phyloP scores from a whole-genome alignment of 371 early-diverging fungal genomes.

The Mortierella sp. region DNA sequence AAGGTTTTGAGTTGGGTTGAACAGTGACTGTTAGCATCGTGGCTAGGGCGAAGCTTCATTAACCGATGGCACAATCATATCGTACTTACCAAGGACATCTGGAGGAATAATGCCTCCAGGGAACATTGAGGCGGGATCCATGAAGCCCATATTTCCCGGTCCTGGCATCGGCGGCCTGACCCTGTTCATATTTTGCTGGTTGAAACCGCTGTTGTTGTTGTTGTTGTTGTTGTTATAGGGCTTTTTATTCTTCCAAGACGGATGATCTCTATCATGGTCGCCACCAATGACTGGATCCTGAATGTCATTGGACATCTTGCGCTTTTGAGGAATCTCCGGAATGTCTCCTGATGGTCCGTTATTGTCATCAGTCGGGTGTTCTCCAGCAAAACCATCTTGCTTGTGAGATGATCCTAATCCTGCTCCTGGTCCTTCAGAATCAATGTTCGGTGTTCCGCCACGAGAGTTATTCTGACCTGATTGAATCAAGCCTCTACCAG shows the following conservation, averaged over 20 bases:
- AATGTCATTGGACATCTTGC: slow-evolving; percentile 24
- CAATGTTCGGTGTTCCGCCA: slow-evolving; percentile 25
- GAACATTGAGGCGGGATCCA: slow-evolving; percentile 25
- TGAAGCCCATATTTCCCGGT: slow-evolving; percentile 21
- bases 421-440: slow-evolving; percentile 7
- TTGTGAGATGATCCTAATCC: background rate
- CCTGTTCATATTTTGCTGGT: slow-evolving; percentile 39
- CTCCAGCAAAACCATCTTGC: slow-evolving; percentile 5
- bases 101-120: slow-evolving; percentile 39
- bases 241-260: slow-evolving; percentile 51
- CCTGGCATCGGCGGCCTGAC: slow-evolving; percentile 27
- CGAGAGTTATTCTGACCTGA: slow-evolving; percentile 9
- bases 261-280: slow-evolving; percentile 40
- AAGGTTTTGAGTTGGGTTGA: no score
- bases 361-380: slow-evolving; percentile 9
- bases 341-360: slow-evolving; percentile 8
- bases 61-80: background rate
- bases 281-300: slow-evolving; percentile 14
- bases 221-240: slow-evolving; percentile 24
- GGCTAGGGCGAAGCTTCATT: no score
- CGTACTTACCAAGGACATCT: slow-evolving; percentile 34
- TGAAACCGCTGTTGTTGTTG: slow-evolving; percentile 27
- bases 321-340: slow-evolving; percentile 20
- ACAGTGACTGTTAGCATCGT: no score
- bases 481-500: slow-evolving; percentile 4